Evolutionary conservation across 495 filamentous ascomycete species (phyloP).

Genomic region (Podospora fimiseda): DNA sequence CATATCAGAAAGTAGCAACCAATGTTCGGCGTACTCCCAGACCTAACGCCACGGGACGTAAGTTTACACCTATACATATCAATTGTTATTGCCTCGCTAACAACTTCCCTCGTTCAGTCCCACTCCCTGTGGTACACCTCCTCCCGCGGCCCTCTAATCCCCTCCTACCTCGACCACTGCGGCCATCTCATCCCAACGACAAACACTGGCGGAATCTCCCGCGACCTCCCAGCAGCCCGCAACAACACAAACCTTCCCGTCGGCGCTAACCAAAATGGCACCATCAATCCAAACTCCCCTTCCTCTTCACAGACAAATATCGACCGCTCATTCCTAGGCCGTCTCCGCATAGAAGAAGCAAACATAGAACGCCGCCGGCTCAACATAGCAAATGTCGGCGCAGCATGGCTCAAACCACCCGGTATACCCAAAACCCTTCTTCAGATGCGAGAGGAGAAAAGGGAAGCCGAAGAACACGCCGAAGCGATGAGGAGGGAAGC

Average conservation of each 20-base stretch:
- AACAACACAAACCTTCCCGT: slow-evolving; percentile 18
- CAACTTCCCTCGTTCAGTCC: slow-evolving; percentile 40
- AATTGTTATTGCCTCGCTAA: background rate
- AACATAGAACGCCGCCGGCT: slow-evolving; percentile 59
- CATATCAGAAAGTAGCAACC: no score
- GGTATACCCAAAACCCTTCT: slow-evolving; percentile 71
- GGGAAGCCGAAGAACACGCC: slow-evolving; percentile 73
- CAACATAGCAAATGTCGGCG: slow-evolving; percentile 68
- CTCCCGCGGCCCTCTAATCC: slow-evolving; percentile 38
- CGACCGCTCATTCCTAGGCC: slow-evolving; percentile 50
- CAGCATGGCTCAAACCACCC: slow-evolving; percentile 71
- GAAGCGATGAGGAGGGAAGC: slow-evolving; percentile 62
- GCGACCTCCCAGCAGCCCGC: slow-evolving; percentile 8
- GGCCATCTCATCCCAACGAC: slow-evolving; percentile 11
- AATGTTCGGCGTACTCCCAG: slow-evolving; percentile 66
- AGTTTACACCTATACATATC: slow-evolving; percentile 19
- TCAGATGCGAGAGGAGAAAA: slow-evolving; percentile 68
- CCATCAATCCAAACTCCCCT: background rate
- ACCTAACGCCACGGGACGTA: slow-evolving; percentile 67
- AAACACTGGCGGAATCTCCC: slow-evolving; percentile 17
- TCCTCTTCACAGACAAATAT: slow-evolving; percentile 21
- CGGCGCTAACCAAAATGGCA: no score
- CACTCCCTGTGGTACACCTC: slow-evolving; percentile 67
- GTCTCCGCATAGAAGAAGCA: slow-evolving; percentile 62
- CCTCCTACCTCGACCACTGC: slow-evolving; percentile 23